Conservation (phyloP, 352 stramenopile genomes). For the Phytophthora pseudosyringae region DNA sequence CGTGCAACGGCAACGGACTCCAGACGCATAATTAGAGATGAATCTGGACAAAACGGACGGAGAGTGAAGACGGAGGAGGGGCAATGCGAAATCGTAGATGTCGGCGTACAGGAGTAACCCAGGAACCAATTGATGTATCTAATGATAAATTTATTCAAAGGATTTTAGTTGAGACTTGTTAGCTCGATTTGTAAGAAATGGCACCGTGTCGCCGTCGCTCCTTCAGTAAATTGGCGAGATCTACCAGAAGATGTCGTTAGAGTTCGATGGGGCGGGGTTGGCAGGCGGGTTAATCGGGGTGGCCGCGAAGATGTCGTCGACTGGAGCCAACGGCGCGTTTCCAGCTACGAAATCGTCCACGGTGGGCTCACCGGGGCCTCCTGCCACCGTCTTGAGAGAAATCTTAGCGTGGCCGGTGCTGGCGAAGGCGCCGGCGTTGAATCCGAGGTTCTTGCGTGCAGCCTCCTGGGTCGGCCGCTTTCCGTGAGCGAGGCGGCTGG, state of each 20-base stretch:
- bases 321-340: slow-evolving; percentile 23
- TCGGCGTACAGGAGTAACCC: background rate
- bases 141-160: slow-evolving; percentile 24
- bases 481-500: slow-evolving; percentile 65
- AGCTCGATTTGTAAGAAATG: background rate
- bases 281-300: slow-evolving; percentile 20
- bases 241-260: slow-evolving; percentile 46
- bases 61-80: slow-evolving; percentile 5
- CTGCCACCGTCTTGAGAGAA: slow-evolving; percentile 66
- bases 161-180: background rate
- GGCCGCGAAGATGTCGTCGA: slow-evolving; percentile 30
- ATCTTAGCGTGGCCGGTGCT: slow-evolving; percentile 46
- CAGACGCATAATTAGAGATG: slow-evolving; percentile 22
- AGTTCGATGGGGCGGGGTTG: slow-evolving; percentile 16
- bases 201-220: background rate
- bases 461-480: slow-evolving; percentile 74
- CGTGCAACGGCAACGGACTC: slow-evolving; percentile 28
- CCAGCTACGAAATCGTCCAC: slow-evolving; percentile 64
- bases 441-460: slow-evolving; percentile 64
- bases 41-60: slow-evolving; percentile 28
- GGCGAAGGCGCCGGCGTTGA: slow-evolving; percentile 64
- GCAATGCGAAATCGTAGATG: background rate
- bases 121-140: background rate
- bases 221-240: background rate
- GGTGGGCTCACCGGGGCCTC: slow-evolving; percentile 33